A percentile compares a stretch with the other conserved stretches of the same genome.
phyloP scores from a whole-genome alignment of 1,139 yeast species.

The Magnusiomyces paraingens region DNA sequence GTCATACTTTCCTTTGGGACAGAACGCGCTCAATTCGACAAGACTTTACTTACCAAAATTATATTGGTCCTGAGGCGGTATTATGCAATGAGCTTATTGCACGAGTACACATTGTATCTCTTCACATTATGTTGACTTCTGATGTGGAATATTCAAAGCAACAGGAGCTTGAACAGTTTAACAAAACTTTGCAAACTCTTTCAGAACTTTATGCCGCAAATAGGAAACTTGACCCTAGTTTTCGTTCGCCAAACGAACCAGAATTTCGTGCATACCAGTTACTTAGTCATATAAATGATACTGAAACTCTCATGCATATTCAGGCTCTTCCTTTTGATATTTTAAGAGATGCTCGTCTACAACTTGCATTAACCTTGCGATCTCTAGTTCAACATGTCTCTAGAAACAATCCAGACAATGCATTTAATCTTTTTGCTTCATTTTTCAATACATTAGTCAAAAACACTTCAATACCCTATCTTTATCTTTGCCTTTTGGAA shows the following conservation, averaged over 20 bases:
- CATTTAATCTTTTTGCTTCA: slow-evolving; percentile 53
- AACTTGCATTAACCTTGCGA: slow-evolving; percentile 64
- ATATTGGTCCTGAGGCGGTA: slow-evolving; percentile 87
- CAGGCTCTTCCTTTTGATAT: slow-evolving; percentile 61
- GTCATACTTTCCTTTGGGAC: slow-evolving; percentile 96
- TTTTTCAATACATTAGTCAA: slow-evolving; percentile 54
- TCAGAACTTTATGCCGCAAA: slow-evolving; percentile 83
- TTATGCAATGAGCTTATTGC: slow-evolving; percentile 92
- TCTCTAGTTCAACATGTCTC: slow-evolving; percentile 53
- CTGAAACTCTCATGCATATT: slow-evolving; percentile 72
- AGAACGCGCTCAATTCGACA: slow-evolving; percentile 96
- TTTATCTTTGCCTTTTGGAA: slow-evolving; percentile 71
- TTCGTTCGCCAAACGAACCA: slow-evolving; percentile 69
- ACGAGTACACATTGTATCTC: slow-evolving; percentile 71
- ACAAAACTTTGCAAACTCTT: slow-evolving; percentile 83
- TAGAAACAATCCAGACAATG: slow-evolving; percentile 45
- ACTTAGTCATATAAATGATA: slow-evolving; percentile 72
- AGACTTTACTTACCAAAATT: slow-evolving; percentile 94
- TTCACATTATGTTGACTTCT: slow-evolving; percentile 81
- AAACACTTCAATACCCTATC: slow-evolving; percentile 52
- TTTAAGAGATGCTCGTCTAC: slow-evolving; percentile 52
- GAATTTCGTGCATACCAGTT: slow-evolving; percentile 89
- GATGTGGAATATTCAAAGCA: slow-evolving; percentile 78
- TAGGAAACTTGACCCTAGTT: slow-evolving; percentile 48
- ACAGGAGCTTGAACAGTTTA: slow-evolving; percentile 91